phyloP scores from a whole-genome alignment of 306 rosid species.

The Castanopsis chinensis region DNA sequence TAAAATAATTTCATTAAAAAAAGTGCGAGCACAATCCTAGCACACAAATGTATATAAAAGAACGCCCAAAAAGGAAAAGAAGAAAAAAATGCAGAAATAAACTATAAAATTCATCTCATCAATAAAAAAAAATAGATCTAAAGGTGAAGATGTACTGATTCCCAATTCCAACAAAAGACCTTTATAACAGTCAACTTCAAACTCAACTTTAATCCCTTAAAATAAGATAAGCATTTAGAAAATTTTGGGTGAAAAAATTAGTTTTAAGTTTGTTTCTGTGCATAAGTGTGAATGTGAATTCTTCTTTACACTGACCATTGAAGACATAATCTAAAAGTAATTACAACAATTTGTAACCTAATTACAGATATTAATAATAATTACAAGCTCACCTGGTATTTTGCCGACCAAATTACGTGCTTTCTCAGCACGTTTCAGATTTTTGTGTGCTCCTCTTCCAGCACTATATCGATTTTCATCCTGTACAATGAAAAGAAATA shows the following conservation, averaged over 20 bases:
- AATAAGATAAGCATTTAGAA: neutral
- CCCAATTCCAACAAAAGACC: neutral
- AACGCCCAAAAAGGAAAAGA: too few species aligned
- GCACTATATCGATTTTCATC: constrained; percentile 90
- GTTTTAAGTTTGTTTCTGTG: neutral
- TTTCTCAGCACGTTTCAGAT: constrained; percentile 91
- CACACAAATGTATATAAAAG: too few species aligned
- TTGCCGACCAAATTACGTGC: constrained; percentile 70
- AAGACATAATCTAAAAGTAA: neutral
- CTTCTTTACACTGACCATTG: neutral
- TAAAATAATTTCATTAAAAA: too few species aligned
- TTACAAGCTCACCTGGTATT: constrained; percentile 62
- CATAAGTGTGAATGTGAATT: neutral
- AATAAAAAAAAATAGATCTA: too few species aligned
- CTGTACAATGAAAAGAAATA: constrained; percentile 31
- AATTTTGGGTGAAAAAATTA: neutral
- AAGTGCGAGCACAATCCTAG: too few species aligned
- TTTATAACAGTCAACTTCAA: neutral
- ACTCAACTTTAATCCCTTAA: neutral
- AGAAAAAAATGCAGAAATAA: too few species aligned
- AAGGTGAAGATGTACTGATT: neutral
- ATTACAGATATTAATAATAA: neutral
- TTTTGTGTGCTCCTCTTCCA: constrained; percentile 92
- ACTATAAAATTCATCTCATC: too few species aligned
- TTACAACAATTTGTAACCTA: neutral